A percentile compares a stretch with the other conserved stretches of the same genome.
phyloP scores from a whole-genome alignment of 768 basidiomycete species.

The Hortiboletus campestris region DNA sequence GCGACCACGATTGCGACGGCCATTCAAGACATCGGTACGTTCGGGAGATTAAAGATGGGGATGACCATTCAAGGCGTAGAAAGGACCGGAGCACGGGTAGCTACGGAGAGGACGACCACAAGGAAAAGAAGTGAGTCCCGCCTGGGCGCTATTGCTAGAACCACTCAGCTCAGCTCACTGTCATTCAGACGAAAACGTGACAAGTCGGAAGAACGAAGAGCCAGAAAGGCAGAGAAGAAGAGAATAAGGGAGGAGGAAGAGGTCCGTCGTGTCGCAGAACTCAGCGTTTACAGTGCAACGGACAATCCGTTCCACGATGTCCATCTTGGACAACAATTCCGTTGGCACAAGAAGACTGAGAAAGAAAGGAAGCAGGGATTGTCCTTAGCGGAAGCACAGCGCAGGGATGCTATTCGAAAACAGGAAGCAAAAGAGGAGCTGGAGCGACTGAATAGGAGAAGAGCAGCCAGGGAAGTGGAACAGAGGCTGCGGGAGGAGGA shows the following conservation, averaged over 20 bases:
- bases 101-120: slow-evolving; percentile 32
- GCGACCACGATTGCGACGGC: slow-evolving; percentile 27
- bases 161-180: slow-evolving; percentile 2
- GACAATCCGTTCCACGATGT: slow-evolving; percentile 99
- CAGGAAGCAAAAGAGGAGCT: slow-evolving; percentile 95
- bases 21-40: slow-evolving; percentile 30
- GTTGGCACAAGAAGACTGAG: slow-evolving; percentile 98
- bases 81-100: slow-evolving; percentile 21
- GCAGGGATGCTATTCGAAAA: slow-evolving; percentile 73
- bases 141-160: not conserved
- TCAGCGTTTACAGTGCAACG: slow-evolving; percentile 92
- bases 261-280: slow-evolving; percentile 86
- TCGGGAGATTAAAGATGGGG: slow-evolving; percentile 29
- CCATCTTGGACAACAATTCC: slow-evolving; percentile 94
- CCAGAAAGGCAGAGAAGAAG: slow-evolving; percentile 86
- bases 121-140: slow-evolving; percentile 49
- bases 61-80: slow-evolving; percentile 32
- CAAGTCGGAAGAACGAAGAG: slow-evolving; percentile 81
- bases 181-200: slow-evolving; percentile 71
- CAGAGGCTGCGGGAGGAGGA: slow-evolving; percentile 88
- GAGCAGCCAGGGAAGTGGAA: slow-evolving; percentile 92
- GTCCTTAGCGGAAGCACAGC: slow-evolving; percentile 71
- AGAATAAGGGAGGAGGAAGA: slow-evolving; percentile 84
- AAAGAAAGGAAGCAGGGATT: slow-evolving; percentile 91
- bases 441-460: slow-evolving; percentile 82